Evolutionary conservation across 106 monocot genomes (phyloP).

Genomic region (Xerophyta viscosa): DNA sequence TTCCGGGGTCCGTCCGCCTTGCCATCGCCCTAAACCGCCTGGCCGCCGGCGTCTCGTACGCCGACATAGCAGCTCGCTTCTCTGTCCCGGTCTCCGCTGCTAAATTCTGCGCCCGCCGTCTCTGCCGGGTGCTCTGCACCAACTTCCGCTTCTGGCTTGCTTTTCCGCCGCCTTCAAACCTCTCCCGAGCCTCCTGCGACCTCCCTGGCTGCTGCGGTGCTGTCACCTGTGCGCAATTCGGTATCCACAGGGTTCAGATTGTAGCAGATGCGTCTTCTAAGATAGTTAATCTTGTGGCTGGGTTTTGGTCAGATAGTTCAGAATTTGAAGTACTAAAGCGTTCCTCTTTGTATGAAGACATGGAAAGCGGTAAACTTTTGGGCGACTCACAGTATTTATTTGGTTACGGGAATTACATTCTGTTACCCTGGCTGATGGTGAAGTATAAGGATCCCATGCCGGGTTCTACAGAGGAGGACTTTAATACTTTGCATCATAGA

Average conservation of each 20-base stretch:
- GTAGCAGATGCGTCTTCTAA: constrained; percentile 38
- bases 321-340: constrained; percentile 19
- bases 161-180: constrained; percentile 31
- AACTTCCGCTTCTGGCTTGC: constrained; percentile 84
- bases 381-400: constrained; percentile 31
- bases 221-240: constrained; percentile 32
- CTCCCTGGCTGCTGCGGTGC: constrained; percentile 62
- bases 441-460: constrained; percentile 23
- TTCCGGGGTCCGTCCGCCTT: constrained; percentile 29
- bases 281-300: constrained; percentile 38
- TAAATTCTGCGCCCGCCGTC: constrained; percentile 42
- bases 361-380: constrained; percentile 25
- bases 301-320: constrained; percentile 19
- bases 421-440: constrained; percentile 74
- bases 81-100: constrained; percentile 37
- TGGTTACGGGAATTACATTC: constrained; percentile 28
- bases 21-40: constrained; percentile 51
- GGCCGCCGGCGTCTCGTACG: constrained; percentile 38
- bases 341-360: constrained; percentile 37
- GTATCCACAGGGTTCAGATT: constrained; percentile 26
- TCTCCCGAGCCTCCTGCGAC: constrained; percentile 3
- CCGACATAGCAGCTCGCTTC: constrained; percentile 39
- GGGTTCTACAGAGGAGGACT: constrained; percentile 39
- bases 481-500: constrained; percentile 30
- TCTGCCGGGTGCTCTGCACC: constrained; percentile 78